These are phyloP conservation scores for Misopates orontium DNA, from an alignment of 257 asterid species.

Conservation along the genomic window DNA sequence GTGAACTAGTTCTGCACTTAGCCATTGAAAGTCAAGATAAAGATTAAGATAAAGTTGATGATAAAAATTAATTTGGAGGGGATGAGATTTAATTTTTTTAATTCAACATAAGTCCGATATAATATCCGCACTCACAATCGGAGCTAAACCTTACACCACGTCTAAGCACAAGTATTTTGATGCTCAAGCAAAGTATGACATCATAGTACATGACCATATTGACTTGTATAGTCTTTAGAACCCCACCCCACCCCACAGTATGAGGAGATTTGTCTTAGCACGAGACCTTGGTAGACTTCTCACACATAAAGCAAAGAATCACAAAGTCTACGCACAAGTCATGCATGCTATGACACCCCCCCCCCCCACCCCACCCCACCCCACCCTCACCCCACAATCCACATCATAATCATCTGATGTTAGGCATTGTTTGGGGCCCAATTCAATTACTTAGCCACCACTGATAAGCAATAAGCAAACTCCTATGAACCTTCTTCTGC, in stretches of 20 bases:
- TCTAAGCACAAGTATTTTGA: too few relatives aligned
- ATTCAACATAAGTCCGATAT: too few relatives aligned
- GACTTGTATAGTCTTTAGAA: constrained; percentile 2
- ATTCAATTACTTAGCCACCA: constrained; percentile 51
- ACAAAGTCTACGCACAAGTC: constrained; percentile 65
- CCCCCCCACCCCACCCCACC: too few relatives aligned
- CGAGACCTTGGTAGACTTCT: constrained; percentile 40
- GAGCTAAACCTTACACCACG: too few relatives aligned
- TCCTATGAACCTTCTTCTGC: constrained; percentile 68
- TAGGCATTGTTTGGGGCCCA: constrained; percentile 39
- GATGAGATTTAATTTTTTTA: too few relatives aligned
- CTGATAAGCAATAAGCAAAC: constrained; percentile 40
- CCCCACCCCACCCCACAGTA: neutral
- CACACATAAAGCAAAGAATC: neutral
- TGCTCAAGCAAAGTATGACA: too few relatives aligned
- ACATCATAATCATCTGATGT: constrained; percentile 30
- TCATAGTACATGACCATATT: neutral
- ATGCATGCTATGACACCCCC: constrained; percentile 41
- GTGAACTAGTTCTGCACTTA: too few relatives aligned
- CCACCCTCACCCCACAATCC: constrained; percentile 4
- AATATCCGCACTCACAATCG: too few relatives aligned
- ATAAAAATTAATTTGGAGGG: too few relatives aligned
- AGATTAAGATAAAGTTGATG: too few relatives aligned
- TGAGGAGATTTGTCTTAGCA: constrained; percentile 41
- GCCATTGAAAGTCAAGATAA: too few relatives aligned